Evolutionary conservation across 2,329 filamentous ascomycete species (phyloP), one percentile per base, ranked within the genome.

Genomic region (Colletotrichum agaves): DNA sequence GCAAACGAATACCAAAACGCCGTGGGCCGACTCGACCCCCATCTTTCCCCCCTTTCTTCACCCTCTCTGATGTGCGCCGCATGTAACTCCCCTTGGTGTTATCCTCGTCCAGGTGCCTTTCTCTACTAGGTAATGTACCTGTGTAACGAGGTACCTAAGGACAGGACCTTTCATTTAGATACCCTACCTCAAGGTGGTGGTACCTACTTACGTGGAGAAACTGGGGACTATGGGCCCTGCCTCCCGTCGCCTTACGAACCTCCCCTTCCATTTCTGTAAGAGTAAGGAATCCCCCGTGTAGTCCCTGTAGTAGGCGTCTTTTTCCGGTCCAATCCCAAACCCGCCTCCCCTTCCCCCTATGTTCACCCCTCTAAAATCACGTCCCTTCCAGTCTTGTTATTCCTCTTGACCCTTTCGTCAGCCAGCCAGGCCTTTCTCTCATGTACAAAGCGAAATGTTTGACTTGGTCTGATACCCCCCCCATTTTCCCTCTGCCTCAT

Each of bases 371-470:
- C 15, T 7, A 23, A 37, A 57, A 31, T 12, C 12, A n/a, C 15
- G 47, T 61, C 13, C 49, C 57, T 61, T 37, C 41, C 41, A 12
- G 39, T 47, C 33, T 27, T 41, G 7, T 31, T 13, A 19, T 46
- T 49, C 39, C 46, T 37, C 37, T 37, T 15, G 52, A 59, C 53
- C 61, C 53, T 49, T 58, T 56, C 17, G 52, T 53, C 61, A 53
- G 46, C 31, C 61, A 39, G 37, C 46, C 46, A 15, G 46, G 53
- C 33, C 53, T 64, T 27, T 7, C 53, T 63, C 58, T 64, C 37
- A 63, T 59, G 52, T 59, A 46, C 64, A 64, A 59, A 52, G n/a
- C 61, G 52, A 53, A 67, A 67, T 67, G 64, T 41, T 53, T 64
- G 60, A 55, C 61, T 43, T 37, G 53, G 41, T 53, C 56, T 59